Base-by-base conservation (phyloP, 1,284 basidiomycete genomes). In the Trametes polyzona region DNA sequence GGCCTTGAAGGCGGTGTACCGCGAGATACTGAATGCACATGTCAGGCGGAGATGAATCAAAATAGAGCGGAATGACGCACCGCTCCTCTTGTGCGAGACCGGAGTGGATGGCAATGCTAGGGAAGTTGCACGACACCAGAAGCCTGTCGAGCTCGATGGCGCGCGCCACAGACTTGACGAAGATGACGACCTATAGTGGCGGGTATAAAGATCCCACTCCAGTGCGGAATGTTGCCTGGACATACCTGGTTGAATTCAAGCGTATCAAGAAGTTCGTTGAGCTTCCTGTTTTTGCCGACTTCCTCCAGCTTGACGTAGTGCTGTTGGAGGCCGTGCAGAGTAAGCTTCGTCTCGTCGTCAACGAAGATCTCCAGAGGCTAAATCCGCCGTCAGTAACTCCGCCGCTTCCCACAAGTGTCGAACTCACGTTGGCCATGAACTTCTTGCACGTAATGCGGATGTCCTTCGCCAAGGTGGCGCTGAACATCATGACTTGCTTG, bases 401-500 rank as follows among this genome's bases (percentile, higher is more conserved):
- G 9, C n/a, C 5, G n/a, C 24, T 39, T 7, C 37, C 3, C 29
- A 44, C 23, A 17, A 32, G 24, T 46, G 33, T 44, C 17, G 50
- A 12, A 83, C 93, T 67, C 69, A 98, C 96, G 74, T 95, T 98
- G 55, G 95, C 93, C 97, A 99, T 99, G 76, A 99, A 99, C 77
- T 99, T 99, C 80, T 99, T 99, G 86, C 97, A 99, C 0, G 96
- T 98, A 7, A 90, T 85, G 56, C 97, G 86, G 60, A 99, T 96
- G 65, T 99, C 97, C 82, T 99, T 99, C 56, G 95, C 88, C 60
- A 99, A 80, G 0, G 97, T 99, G 43, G 97, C 97, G 68, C 94
- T 96, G 83, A 99, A 99, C 97, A 99, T 99, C 97, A 99, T 99
- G 65, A 99, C 97, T 83, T 99, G 97, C 83, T 99, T 99, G 86